Conservation (phyloP, 352 stramenopile species). For the Aphanomyces euteiches region DNA sequence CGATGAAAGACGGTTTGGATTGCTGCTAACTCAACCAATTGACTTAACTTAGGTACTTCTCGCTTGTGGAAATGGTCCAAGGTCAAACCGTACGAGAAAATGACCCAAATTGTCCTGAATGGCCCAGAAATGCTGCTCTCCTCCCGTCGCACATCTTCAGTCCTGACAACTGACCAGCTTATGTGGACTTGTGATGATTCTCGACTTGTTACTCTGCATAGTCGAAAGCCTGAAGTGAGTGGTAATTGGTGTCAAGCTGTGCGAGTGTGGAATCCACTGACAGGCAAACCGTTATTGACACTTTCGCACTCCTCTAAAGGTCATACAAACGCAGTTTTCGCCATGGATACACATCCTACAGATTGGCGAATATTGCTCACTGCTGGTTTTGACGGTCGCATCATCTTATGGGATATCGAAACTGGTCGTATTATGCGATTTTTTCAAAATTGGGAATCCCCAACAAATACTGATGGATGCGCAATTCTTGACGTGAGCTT, state of each 20-base stretch:
- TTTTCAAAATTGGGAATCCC: constrained; percentile 50
- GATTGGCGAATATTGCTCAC: constrained; percentile 75
- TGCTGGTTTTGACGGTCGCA: constrained; percentile 74
- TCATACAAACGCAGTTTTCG: constrained; percentile 77
- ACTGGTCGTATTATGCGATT: constrained; percentile 57
- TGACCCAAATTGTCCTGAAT: constrained; percentile 49
- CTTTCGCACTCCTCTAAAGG: constrained; percentile 56
- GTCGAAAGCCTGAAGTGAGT: constrained; percentile 54
- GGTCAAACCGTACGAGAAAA: constrained; percentile 40
- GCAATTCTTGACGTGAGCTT: constrained; percentile 74
- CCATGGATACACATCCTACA: constrained; percentile 66
- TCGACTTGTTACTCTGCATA: constrained; percentile 64
- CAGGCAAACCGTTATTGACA: constrained; percentile 53
- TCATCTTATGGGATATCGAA: constrained; percentile 84
- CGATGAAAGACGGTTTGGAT: constrained; percentile 85
- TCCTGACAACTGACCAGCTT: constrained; percentile 41
- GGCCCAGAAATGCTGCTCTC: constrained; percentile 21
- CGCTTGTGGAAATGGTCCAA: constrained; percentile 66
- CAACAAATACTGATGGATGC: constrained; percentile 51
- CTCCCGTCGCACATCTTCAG: not conserved
- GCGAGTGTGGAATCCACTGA: constrained; percentile 59
- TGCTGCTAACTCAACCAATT: not conserved
- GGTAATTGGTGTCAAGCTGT: constrained; percentile 59
- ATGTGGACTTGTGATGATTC: constrained; percentile 61
- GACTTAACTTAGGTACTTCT: constrained; percentile 33